phyloP scores from a whole-genome alignment of 352 stramenopile species.

The Globisporangium acanthophoron region DNA sequence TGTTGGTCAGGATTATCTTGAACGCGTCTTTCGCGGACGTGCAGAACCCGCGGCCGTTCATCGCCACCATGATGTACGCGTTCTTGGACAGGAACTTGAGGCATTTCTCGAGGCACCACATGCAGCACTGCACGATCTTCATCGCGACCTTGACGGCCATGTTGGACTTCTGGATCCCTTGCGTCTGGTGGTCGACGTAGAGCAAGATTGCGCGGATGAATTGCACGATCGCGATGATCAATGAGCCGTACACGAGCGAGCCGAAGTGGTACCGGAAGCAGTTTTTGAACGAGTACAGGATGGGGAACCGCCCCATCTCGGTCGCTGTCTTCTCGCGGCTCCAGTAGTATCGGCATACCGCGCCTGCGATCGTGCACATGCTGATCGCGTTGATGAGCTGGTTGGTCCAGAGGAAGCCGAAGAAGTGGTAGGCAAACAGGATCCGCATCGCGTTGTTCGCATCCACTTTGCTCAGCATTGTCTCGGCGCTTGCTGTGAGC shows the following conservation, averaged over 20 bases:
- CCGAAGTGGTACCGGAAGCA: conserved; percentile 92
- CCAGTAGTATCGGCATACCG: conserved; percentile 93
- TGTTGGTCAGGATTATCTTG: conserved; percentile 89
- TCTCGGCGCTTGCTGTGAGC: conserved; percentile 15
- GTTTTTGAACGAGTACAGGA: conserved; percentile 65
- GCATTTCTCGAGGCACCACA: conserved; percentile 94
- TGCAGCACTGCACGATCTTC: conserved; percentile 87
- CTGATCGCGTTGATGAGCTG: conserved; percentile 95
- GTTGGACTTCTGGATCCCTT: conserved; percentile 76
- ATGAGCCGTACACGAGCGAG: conserved; percentile 93
- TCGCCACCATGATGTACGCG: conserved; percentile 89
- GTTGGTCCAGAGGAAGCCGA: conserved; percentile 95
- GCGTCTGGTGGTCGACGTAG: conserved; percentile 92
- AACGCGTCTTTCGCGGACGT: conserved; percentile 89
- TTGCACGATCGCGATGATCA: conserved; percentile 96
- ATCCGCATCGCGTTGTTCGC: conserved; percentile 59
- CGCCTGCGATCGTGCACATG: conserved; percentile 92
- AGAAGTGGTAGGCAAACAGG: conserved; percentile 84
- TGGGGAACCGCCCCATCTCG: conserved; percentile 65
- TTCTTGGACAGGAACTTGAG: conserved; percentile 98
- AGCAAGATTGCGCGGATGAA: conserved; percentile 90
- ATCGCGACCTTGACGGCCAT: conserved; percentile 79
- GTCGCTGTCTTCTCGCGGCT: conserved; percentile 49
- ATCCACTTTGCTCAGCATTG: conserved; percentile 35
- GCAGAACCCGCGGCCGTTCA: conserved; percentile 77